A percentile compares a stretch with the other conserved stretches of the same genome.
phyloP scores from a whole-genome alignment of 345 rosid species.

The Gossypium bickii region DNA sequence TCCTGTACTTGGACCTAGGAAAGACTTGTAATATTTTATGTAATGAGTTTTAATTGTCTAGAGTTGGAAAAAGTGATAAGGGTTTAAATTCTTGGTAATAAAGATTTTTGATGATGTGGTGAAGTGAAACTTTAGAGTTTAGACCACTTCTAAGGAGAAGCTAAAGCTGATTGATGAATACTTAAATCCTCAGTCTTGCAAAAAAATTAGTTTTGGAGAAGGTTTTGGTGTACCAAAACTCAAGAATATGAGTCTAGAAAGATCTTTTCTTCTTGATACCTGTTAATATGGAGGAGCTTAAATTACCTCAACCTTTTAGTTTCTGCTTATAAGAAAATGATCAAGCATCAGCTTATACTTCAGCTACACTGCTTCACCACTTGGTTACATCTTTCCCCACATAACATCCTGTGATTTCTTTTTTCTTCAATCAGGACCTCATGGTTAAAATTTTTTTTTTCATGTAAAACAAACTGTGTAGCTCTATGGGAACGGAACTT shows the following conservation, averaged over 20 bases:
- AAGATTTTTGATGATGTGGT: not conserved
- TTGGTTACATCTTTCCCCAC: not conserved
- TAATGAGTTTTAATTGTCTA: not conserved
- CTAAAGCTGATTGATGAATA: not conserved
- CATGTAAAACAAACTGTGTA: not conserved
- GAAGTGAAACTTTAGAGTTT: not conserved
- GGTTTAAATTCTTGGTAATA: not conserved
- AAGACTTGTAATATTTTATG: not conserved
- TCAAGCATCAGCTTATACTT: not conserved
- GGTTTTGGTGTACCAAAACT: not conserved
- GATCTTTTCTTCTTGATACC: not conserved
- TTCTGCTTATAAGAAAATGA: not conserved
- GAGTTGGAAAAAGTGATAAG: not conserved
- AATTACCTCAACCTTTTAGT: too few species aligned
- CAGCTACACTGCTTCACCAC: not conserved
- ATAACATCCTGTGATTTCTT: not conserved
- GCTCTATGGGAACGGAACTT: not conserved
- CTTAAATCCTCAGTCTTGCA: not conserved
- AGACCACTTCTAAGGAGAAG: not conserved
- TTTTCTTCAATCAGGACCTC: not conserved
- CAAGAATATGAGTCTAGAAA: not conserved
- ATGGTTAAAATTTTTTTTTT: not conserved
- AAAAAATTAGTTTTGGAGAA: not conserved
- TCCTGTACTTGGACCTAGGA: not conserved
- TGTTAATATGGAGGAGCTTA: too few species aligned